Base-by-base conservation (phyloP, 768 basidiomycete genomes). In the Mycena polygramma region DNA sequence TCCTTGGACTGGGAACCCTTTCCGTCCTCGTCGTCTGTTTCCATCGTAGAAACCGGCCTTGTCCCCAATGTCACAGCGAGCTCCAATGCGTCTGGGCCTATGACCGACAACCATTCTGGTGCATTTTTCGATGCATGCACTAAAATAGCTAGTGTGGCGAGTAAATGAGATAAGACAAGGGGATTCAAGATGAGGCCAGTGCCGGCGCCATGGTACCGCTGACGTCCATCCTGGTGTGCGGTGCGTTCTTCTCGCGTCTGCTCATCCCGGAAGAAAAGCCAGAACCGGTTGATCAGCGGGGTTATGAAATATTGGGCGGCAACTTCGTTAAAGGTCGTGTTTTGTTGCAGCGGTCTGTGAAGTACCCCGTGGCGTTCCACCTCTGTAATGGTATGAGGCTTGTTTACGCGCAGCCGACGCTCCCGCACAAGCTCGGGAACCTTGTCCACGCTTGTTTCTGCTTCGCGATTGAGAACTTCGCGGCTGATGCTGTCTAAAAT, bases 201-300 rank as follows among this genome's bases (percentile, higher is more conserved):
- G 13, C 94, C 95, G 0, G 93, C 89, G 1, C 92, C 89, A 19
- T 86, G 86, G 75, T 94, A 95, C 62, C 84, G 85, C 49, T 86
- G 79, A 35, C 90, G 77, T n/a, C 82, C 83, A 35, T 86, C 81
- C n/a, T 84, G 84, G 48, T 86, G 85, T 2, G 87, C 84, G 2
- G 92, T 92, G 49, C 94, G 87, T 60, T 89, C 87, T 75, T 95
- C 93, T 45, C 94, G 87, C 2, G 88, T 85, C 74, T 93, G 90
- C 75, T 94, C 91, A 74, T 97, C 95, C 9, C 94, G 89, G 53
- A 98, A 88, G 81, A 97, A 95, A n/a, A 87, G 77, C 96, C 96
- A 99, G 81, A 99, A 98, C n/a, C 92, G 89, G 74, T 96, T 93
- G 81, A 98, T 88, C 61, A 99, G 83, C 0, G 98, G 98, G 68